Base-by-base conservation (phyloP, 495 filamentous ascomycete genomes). In the Hyaloscypha bicolor region DNA sequence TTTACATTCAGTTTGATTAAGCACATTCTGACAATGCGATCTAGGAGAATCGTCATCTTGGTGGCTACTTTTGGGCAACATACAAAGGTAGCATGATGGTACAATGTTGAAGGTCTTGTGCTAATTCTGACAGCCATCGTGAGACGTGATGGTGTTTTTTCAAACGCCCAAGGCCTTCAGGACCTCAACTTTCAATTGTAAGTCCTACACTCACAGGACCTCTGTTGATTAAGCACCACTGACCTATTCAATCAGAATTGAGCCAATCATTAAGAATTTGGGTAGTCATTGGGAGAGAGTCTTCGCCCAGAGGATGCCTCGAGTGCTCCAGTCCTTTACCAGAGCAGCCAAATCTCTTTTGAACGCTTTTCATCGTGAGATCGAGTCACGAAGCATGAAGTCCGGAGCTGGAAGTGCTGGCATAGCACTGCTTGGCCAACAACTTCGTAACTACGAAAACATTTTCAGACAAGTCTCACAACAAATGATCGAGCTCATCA, bases 201-300 rank as follows among this genome's bases (percentile, higher is more conserved):
- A 64, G 71, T 67, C 3, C 58, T 9, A 30, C 56, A 9, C 25
- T 25, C 25, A 25, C 25, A 25, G 25, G 25, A 25, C 25, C 25
- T 25, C 25, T 25, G 25, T 25, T 25, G 25, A 25, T 25, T 25
- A 25, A 25, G 25, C 25, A 25, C 25, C 25, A 55, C 52, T n/a
- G 11, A 14, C 21, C 19, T 9, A 55, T 21, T 19, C 9, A 21
- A 45, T 65, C 29, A 76, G 84, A 5, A 78, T 79, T 4, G 81
- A 84, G 16, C 86, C 87, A 0, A 82, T 90, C 62, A 80, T 80
- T 16, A 83, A 81, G 60, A 63, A 75, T n/a, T 60, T 89, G 22
- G 82, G 82, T 19, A 74, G 73, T 12, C 77, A 79, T 55, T 90
- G 88, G 87, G 87, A 89, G 64, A 80, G 77, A 45, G 75, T 79